Base-by-base conservation (phyloP, 2,329 filamentous ascomycete species). In the Ceratocystis ficicola region DNA sequence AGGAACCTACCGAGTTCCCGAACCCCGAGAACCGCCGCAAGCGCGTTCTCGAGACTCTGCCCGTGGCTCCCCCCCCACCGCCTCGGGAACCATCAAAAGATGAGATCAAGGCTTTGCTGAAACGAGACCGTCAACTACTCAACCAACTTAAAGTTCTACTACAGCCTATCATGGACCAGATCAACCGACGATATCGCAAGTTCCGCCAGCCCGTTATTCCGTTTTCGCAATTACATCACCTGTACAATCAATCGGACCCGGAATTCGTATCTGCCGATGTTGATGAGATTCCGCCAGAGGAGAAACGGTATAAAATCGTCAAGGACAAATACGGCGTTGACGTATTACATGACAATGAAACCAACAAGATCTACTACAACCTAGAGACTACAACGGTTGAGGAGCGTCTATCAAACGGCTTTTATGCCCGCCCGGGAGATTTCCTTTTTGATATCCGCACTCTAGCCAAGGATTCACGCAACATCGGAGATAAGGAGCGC, bases 131-230 rank as follows among this genome's bases (percentile, higher is more conserved):
- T 62, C 86, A 93, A 69, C 84, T 87, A 10, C 80, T 97, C 65
- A 96, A 97, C 73, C 79, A 87, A 67, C 79, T 99, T 69, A 99
- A 97, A 77, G 86, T 95, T 48, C 80, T 87, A 64, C 85, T 99
- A 65, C 92, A 96, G 74, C 90, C 90, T 1, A 90, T 97, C 70
- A 96, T 99, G 91, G 93, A 99, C 70, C 90, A 96, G 75, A 90
- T 99, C 73, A 94, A 95, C 74, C 81, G 82, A 68, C 91, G 88
- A 73, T 95, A 96, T 77, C 89, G 87, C 73, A 90, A 90, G 70
- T 97, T 97, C 76, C 83, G 91, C 68, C 85, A 86, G 65, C 87
- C 90, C 0, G 84, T 90, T 52, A 87, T 99, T 68, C 84, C 89
- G 1, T 86, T 89, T 63, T 75, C 76, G 10, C 82, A 86, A 69